Percentiles rank a stretch among this genome's conserved stretches.
phyloP scores from a whole-genome alignment of 768 basidiomycete species.

The Hygrophorus pudorinus region DNA sequence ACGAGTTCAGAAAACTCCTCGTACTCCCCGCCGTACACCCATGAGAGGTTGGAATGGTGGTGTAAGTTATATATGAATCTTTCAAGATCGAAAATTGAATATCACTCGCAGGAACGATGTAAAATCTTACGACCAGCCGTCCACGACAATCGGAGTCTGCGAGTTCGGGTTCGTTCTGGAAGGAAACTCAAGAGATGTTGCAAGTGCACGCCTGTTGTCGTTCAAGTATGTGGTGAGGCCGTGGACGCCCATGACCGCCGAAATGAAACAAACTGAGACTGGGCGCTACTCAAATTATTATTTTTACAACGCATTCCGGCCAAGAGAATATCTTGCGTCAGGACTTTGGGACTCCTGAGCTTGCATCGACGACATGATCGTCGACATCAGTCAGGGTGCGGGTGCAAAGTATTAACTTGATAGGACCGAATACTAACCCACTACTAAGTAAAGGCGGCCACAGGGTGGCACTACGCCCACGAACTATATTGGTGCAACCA shows the following conservation, averaged over 20 bases:
- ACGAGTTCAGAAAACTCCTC: constrained; percentile 41
- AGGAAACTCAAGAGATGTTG: constrained; percentile 20
- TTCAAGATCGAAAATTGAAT: constrained; percentile 5
- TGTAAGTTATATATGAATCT: constrained; percentile 74
- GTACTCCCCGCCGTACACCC: constrained; percentile 86
- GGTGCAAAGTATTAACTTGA: too few species aligned
- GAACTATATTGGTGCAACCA: too few species aligned
- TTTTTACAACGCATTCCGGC: too few species aligned
- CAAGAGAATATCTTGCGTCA: too few species aligned
- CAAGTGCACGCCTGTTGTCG: constrained; percentile 35
- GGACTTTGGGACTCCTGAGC: too few species aligned
- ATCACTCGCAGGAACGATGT: constrained; percentile 7
- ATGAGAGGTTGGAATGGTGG: constrained; percentile 50
- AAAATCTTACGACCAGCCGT: constrained; percentile 78
- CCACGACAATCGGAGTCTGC: constrained; percentile 52
- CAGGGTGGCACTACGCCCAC: too few species aligned
- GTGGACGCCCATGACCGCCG: constrained; percentile 35
- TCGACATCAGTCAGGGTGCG: too few species aligned
- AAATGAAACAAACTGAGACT: not conserved
- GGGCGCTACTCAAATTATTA: too few species aligned
- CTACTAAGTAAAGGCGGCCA: too few species aligned
- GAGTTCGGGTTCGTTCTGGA: constrained; percentile 11
- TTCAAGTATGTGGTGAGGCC: constrained; percentile 44
- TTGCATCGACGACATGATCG: too few species aligned
- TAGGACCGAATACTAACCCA: too few species aligned